A percentile compares a stretch with the other conserved stretches of the same genome.
These are phyloP conservation scores for Odonthalia washingtoniensis DNA, from an alignment of 31 red algal genomes.

Conservation along the genomic window DNA sequence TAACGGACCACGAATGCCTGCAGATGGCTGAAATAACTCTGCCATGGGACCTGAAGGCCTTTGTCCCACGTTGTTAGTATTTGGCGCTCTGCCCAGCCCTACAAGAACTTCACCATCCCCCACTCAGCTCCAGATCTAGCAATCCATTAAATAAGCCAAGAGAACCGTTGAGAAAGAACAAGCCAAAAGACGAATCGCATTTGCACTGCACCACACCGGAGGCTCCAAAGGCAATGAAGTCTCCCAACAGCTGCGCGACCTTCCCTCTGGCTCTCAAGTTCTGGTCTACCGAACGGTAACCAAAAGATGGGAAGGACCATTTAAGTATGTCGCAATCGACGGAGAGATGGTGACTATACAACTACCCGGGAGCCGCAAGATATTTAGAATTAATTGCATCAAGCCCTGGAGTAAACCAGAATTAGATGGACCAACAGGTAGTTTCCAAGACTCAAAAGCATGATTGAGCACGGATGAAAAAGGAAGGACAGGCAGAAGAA, in stretches of 20 bases:
- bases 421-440: background rate
- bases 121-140: background rate
- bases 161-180: constrained; percentile 32
- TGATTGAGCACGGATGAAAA: background rate
- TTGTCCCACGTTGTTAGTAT: too few species aligned
- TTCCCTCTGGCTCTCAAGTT: background rate
- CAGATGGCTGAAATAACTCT: background rate
- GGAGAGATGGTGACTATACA: background rate
- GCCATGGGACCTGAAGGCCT: constrained; percentile 24
- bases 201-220: background rate
- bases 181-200: background rate
- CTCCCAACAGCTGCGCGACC: background rate
- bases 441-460: background rate
- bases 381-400: background rate
- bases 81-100: constrained; percentile 10
- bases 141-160: constrained; percentile 17
- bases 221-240: background rate
- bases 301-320: background rate
- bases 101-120: background rate
- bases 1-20: too few species aligned
- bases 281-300: too few species aligned
- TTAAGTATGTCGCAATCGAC: background rate
- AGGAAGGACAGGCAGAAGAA: background rate
- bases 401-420: background rate
- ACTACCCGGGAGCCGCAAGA: background rate